Base-by-base conservation (phyloP, 441 rosid genomes). In the Pelargonium citronellum region DNA sequence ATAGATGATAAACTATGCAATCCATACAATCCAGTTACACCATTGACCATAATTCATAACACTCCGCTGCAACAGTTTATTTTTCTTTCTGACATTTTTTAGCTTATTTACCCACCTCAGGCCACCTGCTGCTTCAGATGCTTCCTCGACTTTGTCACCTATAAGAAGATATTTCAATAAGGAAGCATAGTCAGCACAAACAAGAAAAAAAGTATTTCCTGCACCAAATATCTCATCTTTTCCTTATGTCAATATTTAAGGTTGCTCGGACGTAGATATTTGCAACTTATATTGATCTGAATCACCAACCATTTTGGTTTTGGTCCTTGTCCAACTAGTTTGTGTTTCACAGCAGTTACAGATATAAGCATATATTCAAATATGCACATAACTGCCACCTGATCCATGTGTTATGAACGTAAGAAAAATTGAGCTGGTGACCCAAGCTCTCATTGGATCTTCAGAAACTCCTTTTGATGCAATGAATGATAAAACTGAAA, bases 91-190 rank as follows among this genome's bases (percentile, higher is more conserved):
- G 62, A 43, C n/a, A 62, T 13, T 15, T 15, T 61, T 70, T 10
- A 30, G 46, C 24, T n/a, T 15, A 7, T 53, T 7, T 53, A 70
- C 83, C 30, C 66, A 87, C 85, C 90, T 81, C 62, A 2, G 43
- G 69, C 63, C 66, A 24, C 67, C 71, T 51, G 30, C 57, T 39
- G 70, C 68, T 53, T 78, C 72, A 3, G 79, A 79, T 75, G 79
- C 78, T 73, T 69, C 79, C 73, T 73, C 72, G 53, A 46, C 57
- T 66, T 78, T 71, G 71, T 65, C 75, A 82, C 83, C 87, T 80
- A 67, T 3, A 67, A 67, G 71, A 78, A 69, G 66, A 72, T 64
- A 37, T 44, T 74, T 53, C 67, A 49, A 7, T 61, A 69, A n/a
- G 53, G 49, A 63, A 69, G 60, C 57, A 55, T 22, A 7, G 39